These are phyloP conservation scores for Penicillium paradoxum DNA, from an alignment of 495 filamentous ascomycete genomes.

Conservation along the genomic window DNA sequence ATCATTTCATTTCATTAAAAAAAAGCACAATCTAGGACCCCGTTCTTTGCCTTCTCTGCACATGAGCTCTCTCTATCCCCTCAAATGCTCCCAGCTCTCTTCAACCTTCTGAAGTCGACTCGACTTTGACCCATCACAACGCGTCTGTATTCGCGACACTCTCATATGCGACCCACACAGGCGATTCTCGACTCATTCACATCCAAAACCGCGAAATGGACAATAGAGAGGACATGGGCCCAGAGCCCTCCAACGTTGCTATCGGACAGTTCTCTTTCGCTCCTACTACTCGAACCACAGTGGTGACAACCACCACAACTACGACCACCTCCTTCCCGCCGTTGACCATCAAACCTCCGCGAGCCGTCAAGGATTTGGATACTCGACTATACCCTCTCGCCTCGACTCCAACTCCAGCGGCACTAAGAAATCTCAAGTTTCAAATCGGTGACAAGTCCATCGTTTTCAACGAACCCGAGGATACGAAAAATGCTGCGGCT, in stretches of 20 bases:
- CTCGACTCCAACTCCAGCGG: conserved; percentile 68
- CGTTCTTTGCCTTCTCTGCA: conserved; percentile 13
- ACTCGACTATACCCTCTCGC: conserved; percentile 88
- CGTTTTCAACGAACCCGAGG: conserved; percentile 62
- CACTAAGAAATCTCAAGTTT: conserved; percentile 68
- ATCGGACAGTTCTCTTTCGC: conserved; percentile 66
- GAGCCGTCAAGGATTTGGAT: conserved; percentile 69
- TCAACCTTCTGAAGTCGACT: conserved; percentile 13
- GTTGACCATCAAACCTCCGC: conserved; percentile 68
- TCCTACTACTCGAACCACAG: conserved; percentile 67
- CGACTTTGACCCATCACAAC: conserved; percentile 13
- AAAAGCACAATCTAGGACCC: conserved; percentile 6
- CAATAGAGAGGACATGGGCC: conserved; percentile 18
- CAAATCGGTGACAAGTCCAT: conserved; percentile 61
- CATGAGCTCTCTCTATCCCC: conserved; percentile 10
- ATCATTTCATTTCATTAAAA: conserved; percentile 7
- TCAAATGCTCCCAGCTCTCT: conserved; percentile 15
- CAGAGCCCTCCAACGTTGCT: conserved; percentile 25
- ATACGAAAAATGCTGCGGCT: conserved; percentile 47
- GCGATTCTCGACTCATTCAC: conserved; percentile 16
- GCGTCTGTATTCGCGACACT: conserved; percentile 14
- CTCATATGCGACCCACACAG: conserved; percentile 10
- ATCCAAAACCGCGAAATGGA: conserved; percentile 29
- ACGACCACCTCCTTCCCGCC: conserved; percentile 88
- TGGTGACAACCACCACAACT: conserved; percentile 90